phyloP scores from a whole-genome alignment of 805 yeast genomes.

The Blastobotrys terrestris region DNA sequence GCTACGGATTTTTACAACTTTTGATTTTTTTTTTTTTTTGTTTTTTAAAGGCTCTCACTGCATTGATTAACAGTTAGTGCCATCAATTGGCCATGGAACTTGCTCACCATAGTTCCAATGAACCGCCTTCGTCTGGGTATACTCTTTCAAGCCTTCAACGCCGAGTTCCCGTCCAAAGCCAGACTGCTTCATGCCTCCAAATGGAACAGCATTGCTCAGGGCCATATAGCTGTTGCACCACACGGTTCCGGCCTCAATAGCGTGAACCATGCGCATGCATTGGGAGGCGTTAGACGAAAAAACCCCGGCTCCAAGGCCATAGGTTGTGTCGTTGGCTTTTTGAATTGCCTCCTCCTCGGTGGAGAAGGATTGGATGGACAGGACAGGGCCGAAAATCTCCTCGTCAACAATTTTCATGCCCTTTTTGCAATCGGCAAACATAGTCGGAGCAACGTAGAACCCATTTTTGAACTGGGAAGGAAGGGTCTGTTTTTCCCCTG shows the following conservation, averaged over 20 bases:
- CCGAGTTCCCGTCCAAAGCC: slow-evolving; percentile 82
- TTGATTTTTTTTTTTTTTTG: neutral
- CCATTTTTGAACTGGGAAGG: slow-evolving; percentile 38
- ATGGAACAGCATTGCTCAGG: slow-evolving; percentile 61
- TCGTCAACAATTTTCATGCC: slow-evolving; percentile 64
- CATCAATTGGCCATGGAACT: slow-evolving; percentile 6
- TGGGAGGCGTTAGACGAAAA: slow-evolving; percentile 60
- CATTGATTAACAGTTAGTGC: neutral
- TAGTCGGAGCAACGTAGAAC: slow-evolving; percentile 66
- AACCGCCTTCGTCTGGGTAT: slow-evolving; percentile 69
- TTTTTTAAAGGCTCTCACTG: neutral
- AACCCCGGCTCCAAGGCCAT: slow-evolving; percentile 79
- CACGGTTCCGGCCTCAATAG: slow-evolving; percentile 59
- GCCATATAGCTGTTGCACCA: slow-evolving; percentile 70
- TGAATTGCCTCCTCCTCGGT: slow-evolving; percentile 60
- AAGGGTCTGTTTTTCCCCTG: slow-evolving; percentile 47
- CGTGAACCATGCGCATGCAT: slow-evolving; percentile 58
- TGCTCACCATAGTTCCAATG: slow-evolving; percentile 53
- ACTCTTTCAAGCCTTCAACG: slow-evolving; percentile 58
- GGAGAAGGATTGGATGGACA: slow-evolving; percentile 56
- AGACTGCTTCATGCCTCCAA: slow-evolving; percentile 75
- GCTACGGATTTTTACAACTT: neutral
- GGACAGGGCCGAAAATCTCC: slow-evolving; percentile 91
- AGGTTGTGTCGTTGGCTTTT: slow-evolving; percentile 65
- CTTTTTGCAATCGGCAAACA: slow-evolving; percentile 65